phyloP scores from a whole-genome alignment of 2,329 filamentous ascomycete species.

The Calonectria fujianensis region DNA sequence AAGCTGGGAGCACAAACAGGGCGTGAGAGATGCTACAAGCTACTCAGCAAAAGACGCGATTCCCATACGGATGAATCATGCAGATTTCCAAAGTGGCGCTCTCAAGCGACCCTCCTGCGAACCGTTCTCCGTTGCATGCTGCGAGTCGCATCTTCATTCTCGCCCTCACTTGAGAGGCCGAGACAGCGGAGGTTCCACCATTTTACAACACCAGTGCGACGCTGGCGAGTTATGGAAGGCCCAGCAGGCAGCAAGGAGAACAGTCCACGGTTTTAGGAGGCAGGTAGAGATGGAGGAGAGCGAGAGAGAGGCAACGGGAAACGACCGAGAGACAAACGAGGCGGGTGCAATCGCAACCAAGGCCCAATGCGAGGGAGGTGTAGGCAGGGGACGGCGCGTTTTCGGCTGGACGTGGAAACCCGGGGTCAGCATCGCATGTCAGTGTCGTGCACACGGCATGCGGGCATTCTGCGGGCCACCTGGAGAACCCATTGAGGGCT shows the following conservation, averaged over 20 bases:
- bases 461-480: background rate
- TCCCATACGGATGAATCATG: slow-evolving; percentile 8
- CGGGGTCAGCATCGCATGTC: background rate
- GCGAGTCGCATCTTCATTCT: slow-evolving; percentile 8
- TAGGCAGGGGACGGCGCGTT: background rate
- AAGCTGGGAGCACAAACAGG: slow-evolving; percentile 14
- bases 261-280: background rate
- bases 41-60: background rate
- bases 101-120: background rate
- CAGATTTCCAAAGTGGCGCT: slow-evolving; percentile 10
- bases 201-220: slow-evolving; percentile 5
- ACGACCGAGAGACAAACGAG: slow-evolving; percentile 13
- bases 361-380: background rate
- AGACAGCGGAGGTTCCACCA: slow-evolving; percentile 21
- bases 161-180: slow-evolving; percentile 13
- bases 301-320: background rate
- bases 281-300: background rate
- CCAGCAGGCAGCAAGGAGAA: background rate
- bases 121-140: background rate
- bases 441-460: background rate
- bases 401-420: slow-evolving; percentile 23
- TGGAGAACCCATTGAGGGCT: slow-evolving; percentile 4
- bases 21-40: background rate
- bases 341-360: background rate
- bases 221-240: slow-evolving; percentile 1